phyloP scores from a whole-genome alignment of 352 stramenopile species.

The Pilasporangium apinafurcum region DNA sequence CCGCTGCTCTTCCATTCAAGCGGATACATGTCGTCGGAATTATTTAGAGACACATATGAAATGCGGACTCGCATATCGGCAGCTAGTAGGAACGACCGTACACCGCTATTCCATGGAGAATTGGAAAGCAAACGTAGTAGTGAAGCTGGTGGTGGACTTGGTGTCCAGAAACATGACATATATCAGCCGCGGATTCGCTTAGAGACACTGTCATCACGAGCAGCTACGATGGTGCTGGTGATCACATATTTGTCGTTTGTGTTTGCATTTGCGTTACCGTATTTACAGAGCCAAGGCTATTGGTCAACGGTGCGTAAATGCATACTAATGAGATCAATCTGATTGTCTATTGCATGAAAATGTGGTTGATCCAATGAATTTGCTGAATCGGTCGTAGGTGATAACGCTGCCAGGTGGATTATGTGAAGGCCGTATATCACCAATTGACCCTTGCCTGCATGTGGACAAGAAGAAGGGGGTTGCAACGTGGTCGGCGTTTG shows the following conservation, averaged over 20 bases:
- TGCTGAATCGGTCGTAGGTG: too few species aligned
- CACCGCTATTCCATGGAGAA: conserved; percentile 6
- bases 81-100: too few species aligned
- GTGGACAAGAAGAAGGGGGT: conserved; percentile 46
- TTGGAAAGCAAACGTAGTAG: conserved; percentile 5
- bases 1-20: conserved; percentile 75
- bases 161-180: neutral
- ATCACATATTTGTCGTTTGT: conserved; percentile 77
- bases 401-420: conserved; percentile 46
- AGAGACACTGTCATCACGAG: conserved; percentile 71
- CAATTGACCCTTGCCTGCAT: conserved; percentile 47
- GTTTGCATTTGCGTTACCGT: conserved; percentile 58
- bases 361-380: too few species aligned
- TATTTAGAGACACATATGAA: conserved; percentile 75
- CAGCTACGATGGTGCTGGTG: conserved; percentile 63
- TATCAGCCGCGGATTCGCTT: conserved; percentile 58
- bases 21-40: conserved; percentile 74
- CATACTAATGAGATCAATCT: too few species aligned
- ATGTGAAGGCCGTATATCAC: conserved; percentile 16
- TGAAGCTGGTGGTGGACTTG: conserved; percentile 8
- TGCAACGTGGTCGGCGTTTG: conserved; percentile 59
- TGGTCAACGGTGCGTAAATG: conserved; percentile 59
- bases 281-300: conserved; percentile 73
- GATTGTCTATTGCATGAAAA: too few species aligned
- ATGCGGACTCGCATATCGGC: conserved; percentile 58